phyloP scores from a whole-genome alignment of 2,329 filamentous ascomycete species.

The Pseudogymnoascus sp. region DNA sequence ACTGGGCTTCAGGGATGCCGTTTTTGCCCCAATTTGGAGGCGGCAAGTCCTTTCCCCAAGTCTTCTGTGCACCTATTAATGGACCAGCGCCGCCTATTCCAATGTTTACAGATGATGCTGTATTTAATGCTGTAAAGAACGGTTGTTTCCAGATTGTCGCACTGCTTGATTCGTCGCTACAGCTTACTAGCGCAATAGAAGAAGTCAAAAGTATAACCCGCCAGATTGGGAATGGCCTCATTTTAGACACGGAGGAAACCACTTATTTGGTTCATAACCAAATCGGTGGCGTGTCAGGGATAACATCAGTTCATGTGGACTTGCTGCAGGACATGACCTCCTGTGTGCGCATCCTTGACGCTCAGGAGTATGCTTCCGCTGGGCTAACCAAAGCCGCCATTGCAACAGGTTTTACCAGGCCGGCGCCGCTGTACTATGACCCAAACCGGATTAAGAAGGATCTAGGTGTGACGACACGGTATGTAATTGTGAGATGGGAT shows the following conservation, averaged over 20 bases:
- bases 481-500: constrained; percentile 29
- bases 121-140: constrained; percentile 24
- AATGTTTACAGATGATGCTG: constrained; percentile 29
- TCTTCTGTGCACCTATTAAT: constrained; percentile 25
- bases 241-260: background rate
- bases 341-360: background rate
- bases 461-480: constrained; percentile 18
- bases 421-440: constrained; percentile 25
- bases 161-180: constrained; percentile 15
- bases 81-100: constrained; percentile 10
- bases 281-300: background rate
- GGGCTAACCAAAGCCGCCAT: background rate
- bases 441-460: constrained; percentile 21
- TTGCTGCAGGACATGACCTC: background rate
- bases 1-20: constrained; percentile 25
- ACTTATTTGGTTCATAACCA: background rate
- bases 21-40: constrained; percentile 28
- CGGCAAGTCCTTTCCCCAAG: constrained; percentile 29
- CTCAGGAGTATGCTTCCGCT: constrained; percentile 5
- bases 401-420: background rate
- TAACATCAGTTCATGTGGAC: background rate
- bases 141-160: constrained; percentile 30
- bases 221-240: background rate
- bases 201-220: background rate
- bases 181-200: background rate